phyloP scores from a whole-genome alignment of 495 filamentous ascomycete genomes.

The Xylaria palmicola region DNA sequence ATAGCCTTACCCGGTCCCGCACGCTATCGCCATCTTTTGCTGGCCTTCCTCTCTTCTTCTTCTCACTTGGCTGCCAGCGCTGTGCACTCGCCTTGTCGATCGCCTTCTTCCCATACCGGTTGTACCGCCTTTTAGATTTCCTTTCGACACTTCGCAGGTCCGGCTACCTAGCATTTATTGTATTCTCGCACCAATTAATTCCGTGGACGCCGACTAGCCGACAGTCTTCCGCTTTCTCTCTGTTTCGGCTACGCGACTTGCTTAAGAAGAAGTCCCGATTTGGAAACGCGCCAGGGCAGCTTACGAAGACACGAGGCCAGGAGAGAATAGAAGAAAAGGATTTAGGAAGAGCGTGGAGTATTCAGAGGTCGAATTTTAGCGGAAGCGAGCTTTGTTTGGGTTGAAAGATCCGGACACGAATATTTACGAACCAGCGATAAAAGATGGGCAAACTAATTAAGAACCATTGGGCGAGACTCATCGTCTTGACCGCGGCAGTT shows the following conservation, averaged over 20 bases:
- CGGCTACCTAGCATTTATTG: slow-evolving; percentile 43
- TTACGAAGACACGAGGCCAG: slow-evolving; percentile 19
- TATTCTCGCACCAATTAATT: slow-evolving; percentile 26
- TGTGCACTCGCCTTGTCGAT: slow-evolving; percentile 47
- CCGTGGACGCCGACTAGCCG: neutral
- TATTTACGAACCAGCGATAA: slow-evolving; percentile 13
- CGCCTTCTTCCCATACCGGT: slow-evolving; percentile 48
- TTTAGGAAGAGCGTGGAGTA: slow-evolving; percentile 23
- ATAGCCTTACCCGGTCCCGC: slow-evolving; percentile 40
- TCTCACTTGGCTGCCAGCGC: slow-evolving; percentile 35
- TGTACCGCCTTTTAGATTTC: slow-evolving; percentile 22
- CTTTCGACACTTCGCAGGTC: slow-evolving; percentile 42
- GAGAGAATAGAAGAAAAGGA: slow-evolving; percentile 19
- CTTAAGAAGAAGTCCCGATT: neutral
- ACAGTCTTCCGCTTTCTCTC: neutral
- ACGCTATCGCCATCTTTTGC: slow-evolving; percentile 26
- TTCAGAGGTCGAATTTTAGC: slow-evolving; percentile 10
- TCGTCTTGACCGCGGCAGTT: slow-evolving; percentile 77
- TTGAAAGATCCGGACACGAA: slow-evolving; percentile 1
- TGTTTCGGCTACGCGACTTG: neutral
- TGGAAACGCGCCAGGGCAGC: neutral
- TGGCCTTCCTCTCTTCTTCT: slow-evolving; percentile 31
- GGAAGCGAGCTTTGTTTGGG: neutral
- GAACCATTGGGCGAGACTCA: slow-evolving; percentile 96
- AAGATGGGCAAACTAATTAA: slow-evolving; percentile 97